Evolutionary conservation across 768 basidiomycete species (phyloP).

Genomic region (Dioszegia crocea): DNA sequence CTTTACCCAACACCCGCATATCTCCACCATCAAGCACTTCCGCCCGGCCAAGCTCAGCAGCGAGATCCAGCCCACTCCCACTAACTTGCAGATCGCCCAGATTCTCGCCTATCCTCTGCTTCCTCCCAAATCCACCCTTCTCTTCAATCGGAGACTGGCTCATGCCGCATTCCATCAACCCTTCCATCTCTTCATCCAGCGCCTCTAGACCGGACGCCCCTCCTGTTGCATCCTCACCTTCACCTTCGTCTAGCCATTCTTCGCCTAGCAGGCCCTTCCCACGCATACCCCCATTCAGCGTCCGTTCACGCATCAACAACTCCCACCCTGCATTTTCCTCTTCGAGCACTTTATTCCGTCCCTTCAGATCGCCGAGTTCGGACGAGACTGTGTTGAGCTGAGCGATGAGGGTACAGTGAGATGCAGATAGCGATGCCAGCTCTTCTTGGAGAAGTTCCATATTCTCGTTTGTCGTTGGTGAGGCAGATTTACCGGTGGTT

Average conservation of each 20-base stretch:
- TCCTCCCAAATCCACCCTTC: conserved; percentile 4
- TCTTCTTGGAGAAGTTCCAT: conserved; percentile 52
- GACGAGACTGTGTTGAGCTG: conserved; percentile 78
- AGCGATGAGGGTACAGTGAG: conserved; percentile 74
- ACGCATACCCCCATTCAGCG: conserved; percentile 63
- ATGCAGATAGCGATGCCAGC: conserved; percentile 78
- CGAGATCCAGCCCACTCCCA: conserved; percentile 49
- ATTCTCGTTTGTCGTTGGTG: background rate
- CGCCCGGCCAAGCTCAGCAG: conserved; percentile 84
- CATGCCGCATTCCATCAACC: background rate
- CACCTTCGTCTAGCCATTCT: background rate
- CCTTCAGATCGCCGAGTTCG: conserved; percentile 79
- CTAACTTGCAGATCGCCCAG: conserved; percentile 16
- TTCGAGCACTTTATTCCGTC: conserved; percentile 68
- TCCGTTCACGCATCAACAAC: conserved; percentile 85
- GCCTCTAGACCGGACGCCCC: conserved; percentile 9
- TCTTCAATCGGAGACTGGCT: background rate
- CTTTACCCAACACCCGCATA: conserved; percentile 22
- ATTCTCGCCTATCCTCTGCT: conserved; percentile 16
- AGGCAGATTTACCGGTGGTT: background rate
- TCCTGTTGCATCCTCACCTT: background rate
- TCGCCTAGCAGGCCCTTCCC: conserved; percentile 1
- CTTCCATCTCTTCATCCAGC: conserved; percentile 20
- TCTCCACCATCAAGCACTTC: conserved; percentile 56
- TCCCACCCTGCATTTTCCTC: conserved; percentile 98